These are phyloP conservation scores for Mrakiaceae sp. DNA, from an alignment of 1,284 basidiomycete species.

Conservation along the genomic window DNA sequence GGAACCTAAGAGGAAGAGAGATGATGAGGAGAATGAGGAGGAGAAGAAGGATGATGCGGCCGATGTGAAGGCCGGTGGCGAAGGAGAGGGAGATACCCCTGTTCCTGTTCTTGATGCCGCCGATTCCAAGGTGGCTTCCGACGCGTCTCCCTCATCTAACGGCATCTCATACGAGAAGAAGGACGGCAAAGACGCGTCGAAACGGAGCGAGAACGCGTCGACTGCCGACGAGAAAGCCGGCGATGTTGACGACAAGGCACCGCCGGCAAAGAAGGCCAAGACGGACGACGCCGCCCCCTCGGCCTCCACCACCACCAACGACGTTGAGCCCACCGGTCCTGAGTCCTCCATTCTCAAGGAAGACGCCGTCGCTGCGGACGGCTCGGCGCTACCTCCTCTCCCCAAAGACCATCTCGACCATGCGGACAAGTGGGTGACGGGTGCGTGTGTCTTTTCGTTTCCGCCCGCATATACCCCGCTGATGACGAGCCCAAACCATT, in stretches of 20 bases:
- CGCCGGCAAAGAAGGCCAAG: neutral
- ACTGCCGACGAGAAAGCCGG: neutral
- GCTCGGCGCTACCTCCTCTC: slow-evolving; percentile 22
- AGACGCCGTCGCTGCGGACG: too few relatives aligned
- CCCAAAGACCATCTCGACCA: slow-evolving; percentile 29
- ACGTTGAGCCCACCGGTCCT: neutral
- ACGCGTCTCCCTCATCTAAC: too few relatives aligned
- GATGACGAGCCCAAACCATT: neutral
- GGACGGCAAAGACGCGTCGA: neutral
- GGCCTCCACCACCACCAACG: neutral
- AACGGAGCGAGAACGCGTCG: neutral
- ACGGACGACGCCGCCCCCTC: neutral
- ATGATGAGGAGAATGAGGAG: neutral
- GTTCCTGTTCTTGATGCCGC: too few relatives aligned
- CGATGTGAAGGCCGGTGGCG: neutral
- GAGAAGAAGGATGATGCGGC: neutral
- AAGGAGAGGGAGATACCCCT: neutral
- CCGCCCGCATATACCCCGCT: neutral
- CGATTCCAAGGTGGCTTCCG: too few relatives aligned
- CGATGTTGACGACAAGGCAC: neutral
- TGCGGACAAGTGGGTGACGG: slow-evolving; percentile 30
- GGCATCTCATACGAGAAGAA: neutral
- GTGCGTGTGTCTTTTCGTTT: neutral
- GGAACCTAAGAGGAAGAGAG: neutral
- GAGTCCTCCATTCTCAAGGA: neutral